phyloP scores from a whole-genome alignment of 441 rosid species.

The Populus hybrid region DNA sequence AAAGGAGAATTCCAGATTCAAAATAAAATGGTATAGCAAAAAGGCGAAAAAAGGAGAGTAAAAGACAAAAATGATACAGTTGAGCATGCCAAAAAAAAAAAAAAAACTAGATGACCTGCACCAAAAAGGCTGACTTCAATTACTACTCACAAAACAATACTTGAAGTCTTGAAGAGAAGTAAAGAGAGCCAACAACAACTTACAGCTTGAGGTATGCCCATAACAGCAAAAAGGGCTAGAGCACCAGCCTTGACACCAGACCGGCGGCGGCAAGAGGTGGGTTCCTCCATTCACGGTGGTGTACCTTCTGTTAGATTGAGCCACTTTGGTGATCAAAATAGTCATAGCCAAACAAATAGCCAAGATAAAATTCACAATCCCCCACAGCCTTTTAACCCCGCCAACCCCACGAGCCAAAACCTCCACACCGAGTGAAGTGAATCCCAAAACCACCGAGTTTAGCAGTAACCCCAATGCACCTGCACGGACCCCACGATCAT shows the following conservation, averaged over 20 bases:
- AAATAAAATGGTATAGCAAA: too few relatives aligned
- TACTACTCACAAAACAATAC: neutral
- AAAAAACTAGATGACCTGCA: too few relatives aligned
- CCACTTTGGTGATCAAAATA: conserved; percentile 49
- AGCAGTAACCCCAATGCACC: conserved; percentile 79
- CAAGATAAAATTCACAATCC: conserved; percentile 54
- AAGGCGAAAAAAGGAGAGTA: too few relatives aligned
- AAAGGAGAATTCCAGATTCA: neutral
- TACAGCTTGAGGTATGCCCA: conserved; percentile 82
- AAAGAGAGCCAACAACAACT: conserved; percentile 16
- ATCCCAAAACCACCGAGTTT: conserved; percentile 60
- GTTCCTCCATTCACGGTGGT: conserved; percentile 18
- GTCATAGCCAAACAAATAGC: conserved; percentile 51
- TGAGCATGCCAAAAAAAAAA: neutral
- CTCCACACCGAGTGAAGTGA: conserved; percentile 49
- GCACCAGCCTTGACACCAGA: conserved; percentile 48
- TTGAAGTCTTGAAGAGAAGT: neutral
- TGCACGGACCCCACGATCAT: conserved; percentile 56
- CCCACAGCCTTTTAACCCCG: conserved; percentile 67
- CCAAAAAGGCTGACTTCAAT: too few relatives aligned
- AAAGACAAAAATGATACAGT: neutral
- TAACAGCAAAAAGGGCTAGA: conserved; percentile 51
- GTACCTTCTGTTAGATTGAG: conserved; percentile 40
- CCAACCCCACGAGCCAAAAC: conserved; percentile 44
- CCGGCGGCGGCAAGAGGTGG: conserved; percentile 36